phyloP scores from a whole-genome alignment of 2,329 filamentous ascomycete species.

The Coniochaeta ligniaria region DNA sequence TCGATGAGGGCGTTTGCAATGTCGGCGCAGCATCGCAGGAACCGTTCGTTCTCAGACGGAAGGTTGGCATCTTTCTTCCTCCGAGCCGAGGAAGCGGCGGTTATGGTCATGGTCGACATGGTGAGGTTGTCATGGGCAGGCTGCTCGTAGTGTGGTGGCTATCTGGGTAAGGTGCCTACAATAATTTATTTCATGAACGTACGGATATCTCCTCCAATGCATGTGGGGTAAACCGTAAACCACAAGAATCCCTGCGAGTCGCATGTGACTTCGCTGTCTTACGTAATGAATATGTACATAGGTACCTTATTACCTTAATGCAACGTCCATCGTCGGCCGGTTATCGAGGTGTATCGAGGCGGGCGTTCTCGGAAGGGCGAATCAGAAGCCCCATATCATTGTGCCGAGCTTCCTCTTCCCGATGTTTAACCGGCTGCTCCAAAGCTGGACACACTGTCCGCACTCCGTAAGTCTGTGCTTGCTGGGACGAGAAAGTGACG shows the following conservation, averaged over 20 bases:
- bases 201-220: too few relatives aligned
- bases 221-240: too few relatives aligned
- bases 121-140: conserved; percentile 2
- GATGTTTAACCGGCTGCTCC: not conserved
- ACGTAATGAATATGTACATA: too few relatives aligned
- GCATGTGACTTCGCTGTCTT: too few relatives aligned
- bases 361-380: not conserved
- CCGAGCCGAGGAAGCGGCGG: conserved; percentile 61
- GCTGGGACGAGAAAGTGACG: not conserved
- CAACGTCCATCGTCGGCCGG: not conserved
- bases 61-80: conserved; percentile 68
- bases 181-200: too few relatives aligned
- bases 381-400: not conserved
- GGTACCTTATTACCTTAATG: not conserved
- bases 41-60: conserved; percentile 89
- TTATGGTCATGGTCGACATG: conserved; percentile 32
- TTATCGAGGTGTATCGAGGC: not conserved
- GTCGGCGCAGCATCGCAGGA: conserved; percentile 88
- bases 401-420: not conserved
- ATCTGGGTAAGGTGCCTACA: too few relatives aligned
- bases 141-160: too few relatives aligned
- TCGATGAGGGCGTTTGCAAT: conserved; percentile 91
- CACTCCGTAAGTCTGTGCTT: too few relatives aligned
- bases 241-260: too few relatives aligned
- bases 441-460: too few relatives aligned